These are phyloP conservation scores for Cyanidioschyzon merolae DNA, from an alignment of 23 red algal species.

Conservation along the genomic window DNA sequence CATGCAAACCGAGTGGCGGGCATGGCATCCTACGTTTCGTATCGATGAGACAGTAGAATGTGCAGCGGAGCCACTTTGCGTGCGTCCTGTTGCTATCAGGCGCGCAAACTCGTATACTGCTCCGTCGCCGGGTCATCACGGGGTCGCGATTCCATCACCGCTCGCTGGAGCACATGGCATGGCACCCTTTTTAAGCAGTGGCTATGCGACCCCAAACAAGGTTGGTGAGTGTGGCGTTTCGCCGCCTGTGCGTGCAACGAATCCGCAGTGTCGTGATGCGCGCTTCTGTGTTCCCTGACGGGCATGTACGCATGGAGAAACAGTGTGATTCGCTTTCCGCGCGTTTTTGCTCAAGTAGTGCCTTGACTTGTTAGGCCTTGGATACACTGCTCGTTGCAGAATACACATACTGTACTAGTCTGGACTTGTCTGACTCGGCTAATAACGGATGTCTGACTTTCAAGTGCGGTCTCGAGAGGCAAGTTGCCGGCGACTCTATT, in stretches of 20 bases:
- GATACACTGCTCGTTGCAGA: no score
- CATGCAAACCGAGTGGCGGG: neutral
- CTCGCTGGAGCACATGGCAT: neutral
- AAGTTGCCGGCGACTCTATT: no score
- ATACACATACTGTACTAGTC: no score
- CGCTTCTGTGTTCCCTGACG: neutral
- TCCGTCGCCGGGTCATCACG: neutral
- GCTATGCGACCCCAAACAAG: conserved; percentile 6
- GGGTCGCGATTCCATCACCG: conserved; percentile 1
- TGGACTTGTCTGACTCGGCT: no score
- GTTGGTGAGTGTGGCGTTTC: conserved; percentile 7
- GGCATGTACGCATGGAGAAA: no score
- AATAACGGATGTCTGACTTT: no score
- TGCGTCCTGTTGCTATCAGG: neutral
- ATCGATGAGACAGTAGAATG: neutral
- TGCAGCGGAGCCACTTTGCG: neutral
- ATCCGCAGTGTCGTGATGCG: conserved; percentile 7
- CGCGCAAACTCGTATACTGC: neutral
- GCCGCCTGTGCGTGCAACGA: conserved; percentile 4
- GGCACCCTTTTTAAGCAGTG: neutral
- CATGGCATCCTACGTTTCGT: conserved; percentile 8
- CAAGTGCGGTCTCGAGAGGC: no score
- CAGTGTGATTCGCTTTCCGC: no score
- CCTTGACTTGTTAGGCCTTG: no score
- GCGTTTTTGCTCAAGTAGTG: no score